Conservation (phyloP, 2,329 filamentous ascomycete species). For the Cladophialophora psammophila region DNA sequence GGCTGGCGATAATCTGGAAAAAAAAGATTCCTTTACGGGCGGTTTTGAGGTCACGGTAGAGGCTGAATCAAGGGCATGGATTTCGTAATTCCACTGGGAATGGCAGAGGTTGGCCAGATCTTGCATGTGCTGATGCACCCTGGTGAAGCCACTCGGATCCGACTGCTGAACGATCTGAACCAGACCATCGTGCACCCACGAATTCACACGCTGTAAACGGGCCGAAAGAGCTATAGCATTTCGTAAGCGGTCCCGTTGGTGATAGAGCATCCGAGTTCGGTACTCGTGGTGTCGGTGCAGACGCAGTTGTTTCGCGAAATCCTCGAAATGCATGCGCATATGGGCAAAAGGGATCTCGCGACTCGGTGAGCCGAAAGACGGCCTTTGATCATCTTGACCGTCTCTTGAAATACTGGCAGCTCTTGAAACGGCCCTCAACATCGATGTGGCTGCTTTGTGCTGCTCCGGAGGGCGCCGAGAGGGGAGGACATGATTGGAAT, state of each 20-base stretch:
- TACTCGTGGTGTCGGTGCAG: conserved; percentile 52
- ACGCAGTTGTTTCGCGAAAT: conserved; percentile 53
- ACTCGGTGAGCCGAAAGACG: background rate
- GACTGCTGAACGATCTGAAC: conserved; percentile 55
- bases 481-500: conserved; percentile 20
- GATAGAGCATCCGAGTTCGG: conserved; percentile 50
- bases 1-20: conserved; percentile 74
- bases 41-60: conserved; percentile 6
- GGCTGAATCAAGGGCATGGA: conserved; percentile 46
- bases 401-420: background rate
- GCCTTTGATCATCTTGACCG: background rate
- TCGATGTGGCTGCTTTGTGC: conserved; percentile 1
- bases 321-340: conserved; percentile 50
- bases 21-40: conserved; percentile 46
- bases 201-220: conserved; percentile 52
- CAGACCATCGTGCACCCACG: conserved; percentile 52
- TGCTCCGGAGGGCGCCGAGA: conserved; percentile 7
- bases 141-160: conserved; percentile 54
- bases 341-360: conserved; percentile 37
- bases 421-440: conserved; percentile 16
- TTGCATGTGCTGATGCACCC: conserved; percentile 53
- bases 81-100: conserved; percentile 45
- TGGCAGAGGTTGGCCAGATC: conserved; percentile 54
- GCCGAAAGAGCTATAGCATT: conserved; percentile 53
- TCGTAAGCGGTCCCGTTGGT: conserved; percentile 51